These are phyloP conservation scores for Cicer cuneatum DNA, from an alignment of 306 rosid genomes.

Conservation along the genomic window DNA sequence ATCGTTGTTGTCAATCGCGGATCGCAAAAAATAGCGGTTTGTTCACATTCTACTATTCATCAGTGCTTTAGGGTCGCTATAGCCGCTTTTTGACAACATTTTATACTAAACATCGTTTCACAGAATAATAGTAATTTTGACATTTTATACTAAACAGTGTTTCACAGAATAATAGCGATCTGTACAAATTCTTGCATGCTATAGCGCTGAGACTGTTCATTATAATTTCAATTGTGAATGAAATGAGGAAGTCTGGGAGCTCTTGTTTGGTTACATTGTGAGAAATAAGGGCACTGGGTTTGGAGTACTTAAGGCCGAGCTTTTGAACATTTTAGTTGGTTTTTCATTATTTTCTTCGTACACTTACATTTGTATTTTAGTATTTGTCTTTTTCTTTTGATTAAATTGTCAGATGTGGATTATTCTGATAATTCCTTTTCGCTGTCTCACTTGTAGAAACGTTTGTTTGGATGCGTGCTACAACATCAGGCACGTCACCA, in stretches of 20 bases:
- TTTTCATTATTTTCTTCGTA: slow-evolving; percentile 36
- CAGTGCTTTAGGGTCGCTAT: no score
- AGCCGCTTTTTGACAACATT: no score
- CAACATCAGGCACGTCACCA: slow-evolving; percentile 84
- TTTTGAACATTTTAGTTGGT: slow-evolving; percentile 31
- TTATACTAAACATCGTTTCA: no score
- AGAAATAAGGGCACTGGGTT: slow-evolving; percentile 10
- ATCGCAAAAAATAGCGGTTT: no score
- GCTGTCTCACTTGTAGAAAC: slow-evolving; percentile 68
- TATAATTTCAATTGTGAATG: slow-evolving; percentile 13
- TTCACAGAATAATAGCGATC: no score
- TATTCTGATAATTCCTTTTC: slow-evolving; percentile 36
- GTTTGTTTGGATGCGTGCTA: slow-evolving; percentile 82
- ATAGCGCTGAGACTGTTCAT: no score
- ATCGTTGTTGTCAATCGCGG: no score
- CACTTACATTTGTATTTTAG: slow-evolving; percentile 6
- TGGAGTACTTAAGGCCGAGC: slow-evolving; percentile 18
- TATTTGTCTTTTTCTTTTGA: slow-evolving; percentile 17
- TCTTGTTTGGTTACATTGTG: slow-evolving; percentile 8
- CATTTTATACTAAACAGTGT: no score
- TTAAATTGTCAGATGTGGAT: slow-evolving; percentile 14
- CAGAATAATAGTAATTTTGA: no score
- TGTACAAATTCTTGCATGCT: no score
- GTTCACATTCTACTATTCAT: no score
- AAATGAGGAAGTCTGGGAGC: slow-evolving; percentile 32